A percentile compares a stretch with the other conserved stretches of the same genome.
Evolutionary conservation across 306 rosid species (phyloP).

Genomic region (Prunus fruticosa): DNA sequence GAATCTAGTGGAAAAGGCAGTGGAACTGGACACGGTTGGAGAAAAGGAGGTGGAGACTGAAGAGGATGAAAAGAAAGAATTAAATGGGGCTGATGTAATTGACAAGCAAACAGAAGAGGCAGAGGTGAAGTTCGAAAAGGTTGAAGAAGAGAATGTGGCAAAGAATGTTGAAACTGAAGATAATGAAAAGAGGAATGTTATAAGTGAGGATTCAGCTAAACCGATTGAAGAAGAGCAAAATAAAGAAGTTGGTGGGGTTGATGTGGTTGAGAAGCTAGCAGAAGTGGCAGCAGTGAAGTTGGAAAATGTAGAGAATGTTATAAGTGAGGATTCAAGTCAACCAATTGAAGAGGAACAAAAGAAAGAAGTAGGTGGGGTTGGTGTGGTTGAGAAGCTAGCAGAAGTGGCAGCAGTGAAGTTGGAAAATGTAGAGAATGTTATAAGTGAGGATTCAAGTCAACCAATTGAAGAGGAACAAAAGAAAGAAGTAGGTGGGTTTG

Average conservation of each 20-base stretch:
- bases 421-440: background rate
- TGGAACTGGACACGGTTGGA: conserved; percentile 34
- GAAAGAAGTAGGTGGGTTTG: background rate
- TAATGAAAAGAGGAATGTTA: conserved; percentile 12
- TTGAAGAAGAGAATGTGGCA: conserved; percentile 34
- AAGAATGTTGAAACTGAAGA: conserved; percentile 23
- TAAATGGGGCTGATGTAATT: background rate
- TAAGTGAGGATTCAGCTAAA: conserved; percentile 13
- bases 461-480: background rate
- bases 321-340: too few relatives aligned
- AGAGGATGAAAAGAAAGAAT: conserved; percentile 28
- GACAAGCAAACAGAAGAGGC: conserved; percentile 34
- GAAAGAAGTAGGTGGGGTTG: conserved; percentile 31
- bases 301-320: background rate
- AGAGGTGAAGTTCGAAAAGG: conserved; percentile 33
- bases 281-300: background rate
- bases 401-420: background rate
- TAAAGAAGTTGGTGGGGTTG: background rate
- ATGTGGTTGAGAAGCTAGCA: background rate
- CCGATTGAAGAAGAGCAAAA: conserved; percentile 16
- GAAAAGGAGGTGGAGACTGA: conserved; percentile 29
- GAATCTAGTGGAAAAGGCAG: conserved; percentile 31
- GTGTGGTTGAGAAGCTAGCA: conserved; percentile 14
- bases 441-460: conserved; percentile 5
- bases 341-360: conserved; percentile 1